Conservation (phyloP, 139 green algal genomes). For the Chlorella sp. region DNA sequence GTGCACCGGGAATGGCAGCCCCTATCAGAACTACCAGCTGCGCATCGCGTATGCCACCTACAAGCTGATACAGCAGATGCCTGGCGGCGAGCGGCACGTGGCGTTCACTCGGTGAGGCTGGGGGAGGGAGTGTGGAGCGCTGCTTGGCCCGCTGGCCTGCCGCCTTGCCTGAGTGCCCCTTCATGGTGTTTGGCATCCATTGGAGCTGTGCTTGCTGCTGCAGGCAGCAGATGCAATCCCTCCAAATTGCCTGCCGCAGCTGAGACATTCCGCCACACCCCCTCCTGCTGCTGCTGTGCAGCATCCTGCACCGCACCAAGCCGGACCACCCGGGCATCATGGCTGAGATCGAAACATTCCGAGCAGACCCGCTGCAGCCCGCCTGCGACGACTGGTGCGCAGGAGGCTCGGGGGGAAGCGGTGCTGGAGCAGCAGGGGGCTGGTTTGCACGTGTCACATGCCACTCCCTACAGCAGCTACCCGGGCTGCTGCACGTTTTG, state of each 20-base stretch:
- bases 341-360: constrained; percentile 64
- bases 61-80: constrained; percentile 74
- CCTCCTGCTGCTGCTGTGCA: too few relatives aligned
- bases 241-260: too few relatives aligned
- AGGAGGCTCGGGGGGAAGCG: not conserved
- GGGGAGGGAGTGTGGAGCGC: too few relatives aligned
- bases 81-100: constrained; percentile 74
- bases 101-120: constrained; percentile 75
- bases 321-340: constrained; percentile 52
- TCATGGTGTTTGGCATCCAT: too few relatives aligned
- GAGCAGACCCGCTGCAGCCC: constrained; percentile 64
- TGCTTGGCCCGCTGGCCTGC: too few relatives aligned
- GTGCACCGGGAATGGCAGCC: constrained; percentile 80
- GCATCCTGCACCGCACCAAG: constrained; percentile 82
- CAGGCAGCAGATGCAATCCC: too few relatives aligned
- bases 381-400: constrained; percentile 70
- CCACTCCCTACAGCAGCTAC: too few relatives aligned
- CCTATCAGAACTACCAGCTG: constrained; percentile 81
- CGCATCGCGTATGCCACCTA: constrained; percentile 78
- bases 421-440: not conserved
- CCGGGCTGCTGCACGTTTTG: too few relatives aligned
- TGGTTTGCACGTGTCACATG: too few relatives aligned
- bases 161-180: too few relatives aligned
- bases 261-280: too few relatives aligned
- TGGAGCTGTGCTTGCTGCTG: too few relatives aligned